phyloP scores from a whole-genome alignment of 1,284 basidiomycete genomes.

The Ustilago curta region DNA sequence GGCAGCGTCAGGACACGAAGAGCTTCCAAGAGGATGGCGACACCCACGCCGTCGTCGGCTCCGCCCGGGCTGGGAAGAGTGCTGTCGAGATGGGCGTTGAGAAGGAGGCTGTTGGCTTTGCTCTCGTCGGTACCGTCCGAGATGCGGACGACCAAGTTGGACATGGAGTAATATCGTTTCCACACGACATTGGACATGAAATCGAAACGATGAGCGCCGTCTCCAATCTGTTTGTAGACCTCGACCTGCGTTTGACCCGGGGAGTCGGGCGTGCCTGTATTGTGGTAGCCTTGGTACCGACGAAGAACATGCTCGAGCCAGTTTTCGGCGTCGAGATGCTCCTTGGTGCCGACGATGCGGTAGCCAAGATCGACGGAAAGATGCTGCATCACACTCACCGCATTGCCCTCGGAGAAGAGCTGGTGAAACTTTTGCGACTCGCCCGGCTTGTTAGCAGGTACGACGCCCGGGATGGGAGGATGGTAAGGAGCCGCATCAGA shows the following conservation, averaged over 20 bases:
- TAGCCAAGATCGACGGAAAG: slow-evolving; percentile 83
- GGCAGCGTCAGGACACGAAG: slow-evolving; percentile 77
- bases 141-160: slow-evolving; percentile 88
- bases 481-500: slow-evolving; percentile 47
- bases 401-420: slow-evolving; percentile 63
- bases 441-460: slow-evolving; percentile 22
- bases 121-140: slow-evolving; percentile 79
- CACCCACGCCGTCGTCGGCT: slow-evolving; percentile 79
- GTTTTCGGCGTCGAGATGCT: slow-evolving; percentile 85
- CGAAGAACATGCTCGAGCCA: slow-evolving; percentile 81
- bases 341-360: slow-evolving; percentile 88
- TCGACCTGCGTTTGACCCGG: slow-evolving; percentile 64
- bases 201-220: slow-evolving; percentile 67
- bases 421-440: slow-evolving; percentile 32
- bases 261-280: slow-evolving; percentile 38
- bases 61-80: slow-evolving; percentile 72
- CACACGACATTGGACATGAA: slow-evolving; percentile 76
- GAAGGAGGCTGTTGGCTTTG: slow-evolving; percentile 75
- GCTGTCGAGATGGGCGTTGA: slow-evolving; percentile 86
- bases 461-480: slow-evolving; percentile 26
- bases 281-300: slow-evolving; percentile 71
- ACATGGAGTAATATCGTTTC: slow-evolving; percentile 87
- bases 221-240: slow-evolving; percentile 66
- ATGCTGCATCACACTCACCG: slow-evolving; percentile 62
- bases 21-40: slow-evolving; percentile 89